A percentile compares a stretch with the other conserved stretches of the same genome.
phyloP scores from a whole-genome alignment of 106 monocot genomes.

The Cymbidium sinense region DNA sequence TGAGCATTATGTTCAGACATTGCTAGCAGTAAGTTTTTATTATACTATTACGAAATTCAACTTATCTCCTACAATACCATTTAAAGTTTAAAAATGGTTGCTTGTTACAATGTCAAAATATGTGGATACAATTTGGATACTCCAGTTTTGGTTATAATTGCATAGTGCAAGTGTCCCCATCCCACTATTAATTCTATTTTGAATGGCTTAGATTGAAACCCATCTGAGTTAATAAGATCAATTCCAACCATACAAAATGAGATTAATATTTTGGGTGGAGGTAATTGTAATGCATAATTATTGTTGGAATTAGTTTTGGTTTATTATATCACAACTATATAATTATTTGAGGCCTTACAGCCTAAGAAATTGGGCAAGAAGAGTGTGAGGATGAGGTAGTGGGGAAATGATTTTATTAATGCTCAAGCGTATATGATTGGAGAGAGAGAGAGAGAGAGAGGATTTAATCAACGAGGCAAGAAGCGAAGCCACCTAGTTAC shows the following conservation, averaged over 20 bases:
- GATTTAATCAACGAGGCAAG: not conserved
- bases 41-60: not conserved
- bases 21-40: constrained; percentile 68
- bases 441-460: not conserved
- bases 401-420: not conserved
- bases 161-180: not conserved
- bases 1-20: constrained; percentile 96
- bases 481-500: too few relatives aligned
- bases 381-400: too few relatives aligned
- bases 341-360: too few relatives aligned
- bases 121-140: not conserved
- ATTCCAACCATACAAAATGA: not conserved
- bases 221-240: not conserved
- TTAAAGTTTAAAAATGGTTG: not conserved
- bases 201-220: not conserved
- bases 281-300: not conserved
- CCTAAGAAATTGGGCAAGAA: too few relatives aligned
- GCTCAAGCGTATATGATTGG: not conserved
- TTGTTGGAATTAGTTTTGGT: not conserved
- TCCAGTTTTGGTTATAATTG: not conserved
- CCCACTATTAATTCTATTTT: not conserved
- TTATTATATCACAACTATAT: too few relatives aligned
- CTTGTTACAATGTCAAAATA: not conserved
- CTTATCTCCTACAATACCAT: not conserved
- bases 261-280: not conserved